These are phyloP conservation scores for Parasitella parasitica DNA, from an alignment of 371 early-diverging fungal genomes.

Conservation along the genomic window DNA sequence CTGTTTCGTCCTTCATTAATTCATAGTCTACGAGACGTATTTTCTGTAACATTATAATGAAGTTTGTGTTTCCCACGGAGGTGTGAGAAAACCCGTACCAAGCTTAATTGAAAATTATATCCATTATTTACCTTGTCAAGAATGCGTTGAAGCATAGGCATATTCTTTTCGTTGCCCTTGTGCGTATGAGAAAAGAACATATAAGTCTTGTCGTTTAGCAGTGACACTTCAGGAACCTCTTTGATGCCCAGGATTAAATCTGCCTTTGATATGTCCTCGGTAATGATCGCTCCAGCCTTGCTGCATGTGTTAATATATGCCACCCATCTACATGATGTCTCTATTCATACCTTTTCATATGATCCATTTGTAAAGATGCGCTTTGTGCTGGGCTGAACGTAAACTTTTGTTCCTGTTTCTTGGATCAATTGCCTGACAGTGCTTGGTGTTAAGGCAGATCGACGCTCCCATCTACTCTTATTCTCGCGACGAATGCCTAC, in stretches of 20 bases:
- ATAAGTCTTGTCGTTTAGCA: conserved; percentile 89
- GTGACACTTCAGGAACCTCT: conserved; percentile 85
- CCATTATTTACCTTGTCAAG: conserved; percentile 76
- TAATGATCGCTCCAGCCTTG: conserved; percentile 84
- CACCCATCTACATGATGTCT: too few relatives aligned
- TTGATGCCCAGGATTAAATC: conserved; percentile 96
- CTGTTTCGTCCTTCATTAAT: conserved; percentile 78
- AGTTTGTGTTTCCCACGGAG: conserved; percentile 15
- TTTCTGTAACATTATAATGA: conserved; percentile 60
- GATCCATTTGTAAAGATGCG: conserved; percentile 84
- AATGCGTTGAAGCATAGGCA: conserved; percentile 84
- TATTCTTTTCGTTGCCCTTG: conserved; percentile 93
- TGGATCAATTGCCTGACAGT: conserved; percentile 77
- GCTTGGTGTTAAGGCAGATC: conserved; percentile 82
- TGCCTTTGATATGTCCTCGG: conserved; percentile 86
- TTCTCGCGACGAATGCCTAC: conserved; percentile 92
- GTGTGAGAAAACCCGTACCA: conserved; percentile 13
- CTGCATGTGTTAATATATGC: not conserved
- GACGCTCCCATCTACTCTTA: conserved; percentile 96
- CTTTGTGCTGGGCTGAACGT: conserved; percentile 91
- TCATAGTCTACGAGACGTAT: conserved; percentile 96
- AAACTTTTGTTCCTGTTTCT: conserved; percentile 78
- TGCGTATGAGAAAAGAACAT: conserved; percentile 97
- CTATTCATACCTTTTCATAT: conserved; percentile 68
- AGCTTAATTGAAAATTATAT: not conserved